A percentile compares a stretch with the other conserved stretches of the same genome.
phyloP scores from a whole-genome alignment of 305 asterid species.

The Rubia peregrina region DNA sequence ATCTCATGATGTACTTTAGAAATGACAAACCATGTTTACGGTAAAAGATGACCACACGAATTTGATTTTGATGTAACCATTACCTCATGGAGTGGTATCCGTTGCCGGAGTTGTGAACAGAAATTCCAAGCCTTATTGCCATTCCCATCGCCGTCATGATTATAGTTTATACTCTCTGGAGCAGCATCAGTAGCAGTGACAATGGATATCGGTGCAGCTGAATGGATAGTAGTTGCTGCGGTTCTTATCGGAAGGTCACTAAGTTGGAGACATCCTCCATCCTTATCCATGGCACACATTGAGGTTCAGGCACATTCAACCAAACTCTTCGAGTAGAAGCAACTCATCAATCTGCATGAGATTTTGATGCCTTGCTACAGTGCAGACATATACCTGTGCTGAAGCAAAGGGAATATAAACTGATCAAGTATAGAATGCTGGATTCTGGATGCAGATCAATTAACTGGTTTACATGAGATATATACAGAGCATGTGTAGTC shows the following conservation, averaged over 20 bases:
- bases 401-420: background rate
- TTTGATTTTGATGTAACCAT: background rate
- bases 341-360: background rate
- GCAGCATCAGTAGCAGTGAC: background rate
- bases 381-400: background rate
- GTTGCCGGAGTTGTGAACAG: slow-evolving; percentile 27
- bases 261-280: slow-evolving; percentile 19
- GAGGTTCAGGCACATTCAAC: background rate
- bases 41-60: too few relatives aligned
- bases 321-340: too few relatives aligned
- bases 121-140: slow-evolving; percentile 11
- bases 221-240: background rate
- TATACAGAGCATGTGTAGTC: background rate
- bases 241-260: slow-evolving; percentile 12
- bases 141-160: background rate
- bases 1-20: background rate
- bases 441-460: background rate
- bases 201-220: background rate
- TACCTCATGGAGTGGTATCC: slow-evolving; percentile 55
- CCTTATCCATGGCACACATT: slow-evolving; percentile 26
- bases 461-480: background rate
- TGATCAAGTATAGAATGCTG: background rate
- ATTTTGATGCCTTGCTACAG: too few relatives aligned
- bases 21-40: background rate
- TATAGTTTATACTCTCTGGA: background rate